Conservation (phyloP, 768 basidiomycete genomes). For the Leccinum broughii region DNA sequence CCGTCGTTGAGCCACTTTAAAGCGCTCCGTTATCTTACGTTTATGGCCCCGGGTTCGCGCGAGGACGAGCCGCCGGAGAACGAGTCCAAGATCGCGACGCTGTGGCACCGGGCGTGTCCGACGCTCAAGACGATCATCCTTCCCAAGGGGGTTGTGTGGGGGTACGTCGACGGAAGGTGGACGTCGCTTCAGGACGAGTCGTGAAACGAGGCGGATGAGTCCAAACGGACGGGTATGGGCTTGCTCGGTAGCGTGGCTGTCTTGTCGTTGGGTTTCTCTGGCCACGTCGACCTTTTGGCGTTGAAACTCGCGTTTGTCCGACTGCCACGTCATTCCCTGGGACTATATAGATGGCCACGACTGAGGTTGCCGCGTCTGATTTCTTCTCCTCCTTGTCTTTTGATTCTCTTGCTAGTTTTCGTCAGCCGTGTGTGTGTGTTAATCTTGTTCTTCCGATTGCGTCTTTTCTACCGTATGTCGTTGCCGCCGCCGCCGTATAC, state of each 20-base stretch:
- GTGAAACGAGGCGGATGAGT: constrained; percentile 1
- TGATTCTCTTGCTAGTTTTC: constrained; percentile 2
- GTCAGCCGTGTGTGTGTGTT: constrained; percentile 15
- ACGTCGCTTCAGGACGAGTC: constrained; percentile 20
- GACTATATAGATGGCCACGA: constrained; percentile 16
- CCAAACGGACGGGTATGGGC: background rate
- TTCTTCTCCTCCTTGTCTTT: background rate
- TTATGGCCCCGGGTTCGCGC: constrained; percentile 47
- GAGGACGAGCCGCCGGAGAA: constrained; percentile 25
- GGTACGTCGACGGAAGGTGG: constrained; percentile 33
- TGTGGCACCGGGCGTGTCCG: constrained; percentile 59
- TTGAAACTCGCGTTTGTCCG: constrained; percentile 7
- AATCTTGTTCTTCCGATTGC: constrained; percentile 21
- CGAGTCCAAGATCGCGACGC: constrained; percentile 52
- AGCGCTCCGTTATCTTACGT: constrained; percentile 52
- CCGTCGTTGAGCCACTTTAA: constrained; percentile 44
- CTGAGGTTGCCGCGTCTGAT: constrained; percentile 4
- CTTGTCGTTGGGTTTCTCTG: background rate
- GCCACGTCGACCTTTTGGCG: constrained; percentile 9
- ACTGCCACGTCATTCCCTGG: constrained; percentile 12
- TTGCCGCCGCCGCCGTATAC: constrained; percentile 12
- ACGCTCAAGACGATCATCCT: constrained; percentile 65
- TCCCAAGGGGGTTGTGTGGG: constrained; percentile 65
- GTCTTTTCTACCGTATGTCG: background rate
- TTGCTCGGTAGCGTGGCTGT: constrained; percentile 13